Conservation (phyloP, 495 filamentous ascomycete species). For the Clohesyomyces aquaticus region DNA sequence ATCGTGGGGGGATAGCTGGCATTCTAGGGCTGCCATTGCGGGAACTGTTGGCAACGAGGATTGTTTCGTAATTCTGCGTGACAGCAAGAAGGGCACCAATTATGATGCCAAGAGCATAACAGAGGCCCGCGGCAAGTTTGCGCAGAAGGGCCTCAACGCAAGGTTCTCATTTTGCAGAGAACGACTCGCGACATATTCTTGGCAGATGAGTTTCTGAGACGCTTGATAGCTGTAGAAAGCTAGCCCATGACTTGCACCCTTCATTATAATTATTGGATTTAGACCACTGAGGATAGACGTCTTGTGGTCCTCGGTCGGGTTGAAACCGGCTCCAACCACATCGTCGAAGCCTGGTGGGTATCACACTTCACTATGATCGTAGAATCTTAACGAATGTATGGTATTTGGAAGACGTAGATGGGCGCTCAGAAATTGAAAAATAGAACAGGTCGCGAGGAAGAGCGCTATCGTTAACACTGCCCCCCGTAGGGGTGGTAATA, state of each 20-base stretch:
- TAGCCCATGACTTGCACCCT: constrained; percentile 81
- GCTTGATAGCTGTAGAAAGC: constrained; percentile 92
- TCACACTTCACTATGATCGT: too few species aligned
- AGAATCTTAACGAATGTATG: too few species aligned
- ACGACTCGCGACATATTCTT: too few species aligned
- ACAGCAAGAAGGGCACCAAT: constrained; percentile 92
- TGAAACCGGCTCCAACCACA: constrained; percentile 72
- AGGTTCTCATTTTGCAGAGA: too few species aligned
- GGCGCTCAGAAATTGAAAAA: too few species aligned
- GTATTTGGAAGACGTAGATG: too few species aligned
- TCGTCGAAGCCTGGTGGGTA: too few species aligned
- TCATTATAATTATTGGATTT: constrained; percentile 82
- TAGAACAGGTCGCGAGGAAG: too few species aligned
- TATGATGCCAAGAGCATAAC: constrained; percentile 85
- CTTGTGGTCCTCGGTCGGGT: constrained; percentile 91
- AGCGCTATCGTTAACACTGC: too few species aligned
- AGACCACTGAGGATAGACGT: constrained; percentile 86
- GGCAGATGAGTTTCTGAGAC: constrained; percentile 84
- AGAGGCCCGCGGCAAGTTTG: constrained; percentile 71
- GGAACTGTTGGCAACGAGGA: constrained; percentile 96
- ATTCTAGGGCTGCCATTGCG: constrained; percentile 95
- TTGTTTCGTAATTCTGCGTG: constrained; percentile 95
- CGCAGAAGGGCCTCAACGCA: constrained; percentile 65
- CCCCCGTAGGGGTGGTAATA: too few species aligned
- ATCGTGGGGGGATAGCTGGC: too few species aligned